Conservation (phyloP, 345 rosid genomes). For the Trapa incisa region DNA sequence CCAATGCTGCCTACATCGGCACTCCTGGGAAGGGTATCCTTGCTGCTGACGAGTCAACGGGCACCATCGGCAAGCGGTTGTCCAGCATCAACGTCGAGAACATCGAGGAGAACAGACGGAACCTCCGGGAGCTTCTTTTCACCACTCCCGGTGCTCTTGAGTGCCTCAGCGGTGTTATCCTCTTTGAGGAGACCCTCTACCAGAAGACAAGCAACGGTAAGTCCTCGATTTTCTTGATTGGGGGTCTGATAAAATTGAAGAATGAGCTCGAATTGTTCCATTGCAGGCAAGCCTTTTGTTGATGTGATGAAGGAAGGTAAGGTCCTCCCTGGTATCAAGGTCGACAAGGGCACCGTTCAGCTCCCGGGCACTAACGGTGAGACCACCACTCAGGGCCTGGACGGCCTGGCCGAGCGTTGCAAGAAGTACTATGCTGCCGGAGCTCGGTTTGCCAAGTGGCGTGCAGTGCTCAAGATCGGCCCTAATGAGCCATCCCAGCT, state of each 20-base stretch:
- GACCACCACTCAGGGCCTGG: constrained; percentile 88
- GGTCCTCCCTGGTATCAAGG: constrained; percentile 93
- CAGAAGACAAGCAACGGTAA: constrained; percentile 69
- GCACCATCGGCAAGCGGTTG: constrained; percentile 88
- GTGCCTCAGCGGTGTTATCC: constrained; percentile 70
- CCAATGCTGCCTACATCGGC: constrained; percentile 85
- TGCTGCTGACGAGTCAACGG: constrained; percentile 94
- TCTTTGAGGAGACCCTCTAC: constrained; percentile 77
- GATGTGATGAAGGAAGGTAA: constrained; percentile 64
- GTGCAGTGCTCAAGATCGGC: constrained; percentile 85
- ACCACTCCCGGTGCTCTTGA: constrained; percentile 62
- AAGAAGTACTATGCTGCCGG: constrained; percentile 81
- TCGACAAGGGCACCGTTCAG: constrained; percentile 78
- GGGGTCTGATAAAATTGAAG: too few species aligned
- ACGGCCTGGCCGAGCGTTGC: constrained; percentile 78
- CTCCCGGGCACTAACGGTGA: constrained; percentile 86
- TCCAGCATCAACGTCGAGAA: constrained; percentile 82
- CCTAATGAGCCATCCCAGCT: constrained; percentile 69
- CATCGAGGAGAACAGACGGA: constrained; percentile 67
- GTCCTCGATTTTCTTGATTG: background rate
- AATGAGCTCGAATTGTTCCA: background rate
- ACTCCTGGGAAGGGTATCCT: constrained; percentile 97
- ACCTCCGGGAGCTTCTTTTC: constrained; percentile 87
- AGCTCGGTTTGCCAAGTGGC: constrained; percentile 97
- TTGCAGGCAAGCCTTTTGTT: constrained; percentile 63